Evolutionary conservation across 176 grass and related monocot genomes (phyloP), one percentile per base, ranked within the genome.

Genomic region (Phragmites australis): DNA sequence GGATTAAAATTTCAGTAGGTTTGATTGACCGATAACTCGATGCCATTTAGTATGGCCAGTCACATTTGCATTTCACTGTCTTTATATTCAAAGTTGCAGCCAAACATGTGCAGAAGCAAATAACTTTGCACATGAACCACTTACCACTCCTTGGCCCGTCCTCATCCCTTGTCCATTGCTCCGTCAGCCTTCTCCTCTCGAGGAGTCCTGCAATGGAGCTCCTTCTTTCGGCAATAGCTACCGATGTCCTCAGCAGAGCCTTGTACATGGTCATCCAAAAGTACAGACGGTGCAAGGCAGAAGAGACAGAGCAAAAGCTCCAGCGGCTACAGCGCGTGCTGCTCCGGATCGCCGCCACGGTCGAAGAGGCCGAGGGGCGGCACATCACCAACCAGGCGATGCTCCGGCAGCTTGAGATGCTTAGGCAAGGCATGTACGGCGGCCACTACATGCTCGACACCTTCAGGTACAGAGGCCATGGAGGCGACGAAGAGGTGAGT

Each of bases 381-480:
- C 31, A 40, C n/a, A 69, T 78, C 65, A 78, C 43, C 0, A 71
- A 51, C 65, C 74, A 45, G 21, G 34, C 22, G 27, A 83, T 83
- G 71, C 60, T 84, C 40, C 62, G n/a, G 3, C 72, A 85, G 32
- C 83, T 85, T 3, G 7, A 76, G 26, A 32, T 72, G 45, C 49
- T 79, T 31, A 70, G 63, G 54, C 42, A 77, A 14, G 64, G 14
- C 16, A 19, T 70, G 41, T 84, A 77, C n/a, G 25, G 10, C 9
- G 82, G 82, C 51, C 21, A 84, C 74, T 61, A 69, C 74, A 12
- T 6, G 29, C 82, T 84, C 6, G 32, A 37, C n/a, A 1, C 53
- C n/a, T 21, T 49, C 11, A 60, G 1, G 5, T 21, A 44, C 68
- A 37, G 34, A 37, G 34, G 34, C 34, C 34, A 37, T 37, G 34